These are phyloP conservation scores for Pulveroboletus sp. DNA, from an alignment of 768 basidiomycete genomes.

Conservation along the genomic window DNA sequence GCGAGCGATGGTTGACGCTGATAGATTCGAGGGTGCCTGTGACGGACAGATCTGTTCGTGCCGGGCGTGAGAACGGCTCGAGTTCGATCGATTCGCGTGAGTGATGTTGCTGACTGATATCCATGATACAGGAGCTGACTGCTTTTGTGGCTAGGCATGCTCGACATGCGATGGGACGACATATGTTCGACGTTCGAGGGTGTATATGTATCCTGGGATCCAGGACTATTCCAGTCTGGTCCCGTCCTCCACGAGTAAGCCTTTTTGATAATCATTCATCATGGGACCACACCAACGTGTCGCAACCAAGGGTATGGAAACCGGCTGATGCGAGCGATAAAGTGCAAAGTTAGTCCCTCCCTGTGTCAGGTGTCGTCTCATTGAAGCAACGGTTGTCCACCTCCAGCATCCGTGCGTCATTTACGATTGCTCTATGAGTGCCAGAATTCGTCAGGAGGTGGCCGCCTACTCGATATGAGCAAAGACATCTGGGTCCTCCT, in stretches of 20 bases:
- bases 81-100: slow-evolving; percentile 25
- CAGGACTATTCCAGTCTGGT: slow-evolving; percentile 47
- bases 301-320: slow-evolving; percentile 36
- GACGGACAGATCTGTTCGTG: neutral
- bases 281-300: neutral
- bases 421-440: slow-evolving; percentile 39
- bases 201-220: slow-evolving; percentile 87
- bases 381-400: neutral
- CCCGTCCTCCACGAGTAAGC: slow-evolving; percentile 67
- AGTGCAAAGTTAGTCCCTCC: slow-evolving; percentile 32
- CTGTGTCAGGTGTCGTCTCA: neutral
- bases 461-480: slow-evolving; percentile 7
- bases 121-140: neutral
- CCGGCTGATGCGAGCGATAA: slow-evolving; percentile 38
- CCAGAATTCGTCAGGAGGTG: neutral
- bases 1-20: slow-evolving; percentile 56
- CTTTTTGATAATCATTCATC: neutral
- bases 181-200: slow-evolving; percentile 72
- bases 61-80: slow-evolving; percentile 9
- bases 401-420: slow-evolving; percentile 37
- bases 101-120: neutral
- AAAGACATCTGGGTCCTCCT: slow-evolving; percentile 78
- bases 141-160: slow-evolving; percentile 34
- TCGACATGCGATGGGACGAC: slow-evolving; percentile 73
- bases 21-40: slow-evolving; percentile 66